Evolutionary conservation across 352 stramenopile species (phyloP).

Genomic region (Phytopythium ostracodes): DNA sequence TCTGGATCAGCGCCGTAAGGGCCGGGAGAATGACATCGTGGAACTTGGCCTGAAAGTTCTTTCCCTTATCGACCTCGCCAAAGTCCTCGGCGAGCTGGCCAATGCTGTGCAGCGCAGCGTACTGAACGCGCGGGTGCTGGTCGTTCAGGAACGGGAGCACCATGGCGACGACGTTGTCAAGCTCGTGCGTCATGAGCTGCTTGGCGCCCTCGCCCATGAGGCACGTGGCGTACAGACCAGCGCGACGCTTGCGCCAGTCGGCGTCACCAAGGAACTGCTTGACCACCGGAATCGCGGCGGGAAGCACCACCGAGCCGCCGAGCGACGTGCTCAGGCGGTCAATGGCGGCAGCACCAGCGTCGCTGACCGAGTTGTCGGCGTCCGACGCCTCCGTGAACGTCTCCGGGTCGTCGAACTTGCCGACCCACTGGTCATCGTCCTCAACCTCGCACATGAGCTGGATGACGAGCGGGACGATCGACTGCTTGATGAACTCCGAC

Average conservation of each 20-base stretch:
- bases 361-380: constrained; percentile 60
- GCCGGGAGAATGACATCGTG: constrained; percentile 58
- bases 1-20: constrained; percentile 60
- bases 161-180: constrained; percentile 71
- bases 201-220: constrained; percentile 77
- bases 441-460: constrained; percentile 80
- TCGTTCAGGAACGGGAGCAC: constrained; percentile 69
- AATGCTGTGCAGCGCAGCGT: constrained; percentile 78
- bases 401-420: constrained; percentile 80
- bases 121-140: constrained; percentile 74
- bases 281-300: constrained; percentile 74
- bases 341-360: constrained; percentile 70
- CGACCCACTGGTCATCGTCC: constrained; percentile 64
- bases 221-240: constrained; percentile 73
- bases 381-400: constrained; percentile 64
- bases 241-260: constrained; percentile 77
- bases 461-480: constrained; percentile 68
- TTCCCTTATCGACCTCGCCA: constrained; percentile 75
- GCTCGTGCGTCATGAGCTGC: constrained; percentile 69
- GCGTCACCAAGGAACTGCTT: constrained; percentile 51
- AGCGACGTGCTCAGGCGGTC: constrained; percentile 72
- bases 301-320: constrained; percentile 68
- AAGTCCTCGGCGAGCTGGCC: constrained; percentile 84
- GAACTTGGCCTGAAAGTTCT: constrained; percentile 87
- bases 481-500: constrained; percentile 52